These are phyloP conservation scores for Sequoiadendron giganteum DNA, from an alignment of 75 land plant genomes.

Conservation along the genomic window DNA sequence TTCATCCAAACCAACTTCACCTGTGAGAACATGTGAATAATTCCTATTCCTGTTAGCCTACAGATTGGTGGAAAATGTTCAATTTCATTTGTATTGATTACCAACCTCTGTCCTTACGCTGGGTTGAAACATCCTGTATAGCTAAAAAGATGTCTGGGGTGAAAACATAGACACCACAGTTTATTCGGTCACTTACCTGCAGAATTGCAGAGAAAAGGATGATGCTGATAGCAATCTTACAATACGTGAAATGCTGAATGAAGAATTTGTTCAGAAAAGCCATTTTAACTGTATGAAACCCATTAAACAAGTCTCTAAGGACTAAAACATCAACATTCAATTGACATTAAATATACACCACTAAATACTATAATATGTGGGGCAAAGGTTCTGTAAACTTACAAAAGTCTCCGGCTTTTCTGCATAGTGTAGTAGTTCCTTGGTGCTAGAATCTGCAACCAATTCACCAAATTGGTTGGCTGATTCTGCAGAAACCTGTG, in stretches of 20 bases:
- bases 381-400: slow-evolving; percentile 22
- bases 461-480: slow-evolving; percentile 91
- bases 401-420: slow-evolving; percentile 99
- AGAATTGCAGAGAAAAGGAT: neutral
- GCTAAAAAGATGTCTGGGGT: slow-evolving; percentile 84
- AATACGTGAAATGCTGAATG: neutral
- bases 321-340: neutral
- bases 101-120: slow-evolving; percentile 70
- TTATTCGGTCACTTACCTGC: slow-evolving; percentile 91
- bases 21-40: neutral
- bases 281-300: neutral
- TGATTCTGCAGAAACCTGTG: slow-evolving; percentile 84
- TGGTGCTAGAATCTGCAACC: slow-evolving; percentile 83
- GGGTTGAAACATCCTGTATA: slow-evolving; percentile 60
- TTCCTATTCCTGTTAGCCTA: neutral
- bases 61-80: neutral
- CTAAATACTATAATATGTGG: neutral
- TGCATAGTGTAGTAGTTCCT: slow-evolving; percentile 89
- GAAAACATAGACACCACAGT: slow-evolving; percentile 94
- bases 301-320: neutral
- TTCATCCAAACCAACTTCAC: neutral
- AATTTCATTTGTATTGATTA: neutral
- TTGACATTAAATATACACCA: neutral
- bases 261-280: neutral
- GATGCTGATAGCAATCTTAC: neutral